Evolutionary conservation across 1,139 yeast species (phyloP).

Genomic region (Yamadazyma songkhlaensis): DNA sequence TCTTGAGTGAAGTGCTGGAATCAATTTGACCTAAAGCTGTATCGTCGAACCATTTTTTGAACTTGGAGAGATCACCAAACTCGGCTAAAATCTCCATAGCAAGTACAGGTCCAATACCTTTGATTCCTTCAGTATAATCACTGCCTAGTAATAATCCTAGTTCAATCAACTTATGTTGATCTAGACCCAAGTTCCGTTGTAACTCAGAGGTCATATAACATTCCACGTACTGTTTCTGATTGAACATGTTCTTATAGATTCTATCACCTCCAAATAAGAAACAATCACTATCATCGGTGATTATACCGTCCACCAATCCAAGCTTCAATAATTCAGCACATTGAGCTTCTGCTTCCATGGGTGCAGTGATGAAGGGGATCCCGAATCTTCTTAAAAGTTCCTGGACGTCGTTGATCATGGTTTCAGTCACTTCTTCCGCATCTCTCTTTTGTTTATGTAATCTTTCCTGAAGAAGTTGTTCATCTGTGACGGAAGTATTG

Average conservation of each 20-base stretch:
- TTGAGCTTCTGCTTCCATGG: conserved; percentile 98
- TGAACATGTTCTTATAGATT: conserved; percentile 91
- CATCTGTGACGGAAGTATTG: conserved; percentile 45
- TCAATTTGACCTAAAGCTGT: conserved; percentile 20
- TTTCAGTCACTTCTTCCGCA: conserved; percentile 84
- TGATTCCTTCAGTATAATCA: conserved; percentile 89
- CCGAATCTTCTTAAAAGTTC: conserved; percentile 85
- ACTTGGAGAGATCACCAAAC: conserved; percentile 47
- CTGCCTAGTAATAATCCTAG: conserved; percentile 84
- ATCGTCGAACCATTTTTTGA: conserved; percentile 41
- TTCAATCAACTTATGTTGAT: conserved; percentile 62
- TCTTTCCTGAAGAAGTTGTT: conserved; percentile 54
- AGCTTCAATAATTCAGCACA: conserved; percentile 74
- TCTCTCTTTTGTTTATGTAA: conserved; percentile 73
- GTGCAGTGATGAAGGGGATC: conserved; percentile 90
- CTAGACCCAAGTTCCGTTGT: conserved; percentile 62
- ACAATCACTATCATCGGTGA: conserved; percentile 97
- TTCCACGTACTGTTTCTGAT: conserved; percentile 89
- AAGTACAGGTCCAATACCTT: conserved; percentile 89
- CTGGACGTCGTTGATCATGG: conserved; percentile 88
- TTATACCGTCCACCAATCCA: conserved; percentile 86
- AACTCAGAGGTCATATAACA: conserved; percentile 66
- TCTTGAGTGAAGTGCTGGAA: conserved; percentile 28
- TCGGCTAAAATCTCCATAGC: conserved; percentile 94
- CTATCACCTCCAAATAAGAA: conserved; percentile 87